Base-by-base conservation (phyloP, 2,329 filamentous ascomycete species). In the Cladophialophora psammophila region DNA sequence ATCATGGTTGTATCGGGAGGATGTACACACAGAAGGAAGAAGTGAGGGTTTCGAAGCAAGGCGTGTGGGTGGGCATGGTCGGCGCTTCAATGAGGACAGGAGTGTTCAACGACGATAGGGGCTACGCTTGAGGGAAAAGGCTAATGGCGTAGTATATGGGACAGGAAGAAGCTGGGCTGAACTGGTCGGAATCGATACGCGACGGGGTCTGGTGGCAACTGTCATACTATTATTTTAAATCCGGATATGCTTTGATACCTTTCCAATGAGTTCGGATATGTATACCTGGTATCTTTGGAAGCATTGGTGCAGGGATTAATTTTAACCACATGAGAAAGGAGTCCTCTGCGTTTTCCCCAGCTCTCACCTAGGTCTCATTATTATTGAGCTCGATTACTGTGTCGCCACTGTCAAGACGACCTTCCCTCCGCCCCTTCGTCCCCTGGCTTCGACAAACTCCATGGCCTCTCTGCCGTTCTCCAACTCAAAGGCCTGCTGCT, bases 401-500 rank as follows among this genome's bases (percentile, higher is more conserved):
- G 38, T 18, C 1, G 54, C 58, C 31, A 66, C 36, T 18, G 59
- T 60, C 20, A 69, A 9, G 53, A 66, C 66, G 3, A 64, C 59
- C 57, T 69, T 69, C 12, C 68, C 68, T 7, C n/a, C 31, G 9
- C 61, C 65, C 31, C 34, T 57, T 40, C 58, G 34, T 4, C 68
- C 66, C 48, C 57, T 59, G 2, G 61, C 61, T 42, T 77, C 60
- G 36, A 77, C 75, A n/a, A 72, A 61, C 69, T 72, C 72, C 63
- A 81, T 73, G 6, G 78, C 73, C 57, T 77, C 73, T n/a, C 71
- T 73, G 5, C 77, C 79, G 55, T 77, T 65, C 32, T 76, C 64
- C 15, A 82, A 57, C 63, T 77, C 76, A 64, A 78, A 76, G 5
- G 78, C 73, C 36, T 69, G 34, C 10, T 18, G 12, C 15, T 34